Percentiles rank a stretch among this genome's conserved stretches.
phyloP scores from a whole-genome alignment of 768 basidiomycete genomes.

The Kwoniella heveanensis region DNA sequence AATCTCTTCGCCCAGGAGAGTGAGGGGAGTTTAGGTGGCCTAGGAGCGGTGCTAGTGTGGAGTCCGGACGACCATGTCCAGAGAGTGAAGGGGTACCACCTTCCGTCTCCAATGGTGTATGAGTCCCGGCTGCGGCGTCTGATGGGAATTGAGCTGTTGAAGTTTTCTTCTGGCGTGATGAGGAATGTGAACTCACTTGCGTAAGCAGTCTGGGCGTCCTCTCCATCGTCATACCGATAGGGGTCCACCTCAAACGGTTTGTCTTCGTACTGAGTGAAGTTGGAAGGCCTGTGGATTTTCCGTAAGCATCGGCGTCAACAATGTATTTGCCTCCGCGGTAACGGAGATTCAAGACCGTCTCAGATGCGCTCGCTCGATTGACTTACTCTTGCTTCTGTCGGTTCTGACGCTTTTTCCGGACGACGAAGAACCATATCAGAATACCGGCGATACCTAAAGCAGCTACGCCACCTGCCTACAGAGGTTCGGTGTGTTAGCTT shows the following conservation, averaged over 20 bases:
- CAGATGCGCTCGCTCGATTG: no score
- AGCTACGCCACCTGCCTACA: slow-evolving; percentile 12
- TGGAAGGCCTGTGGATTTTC: not conserved
- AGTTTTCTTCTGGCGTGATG: no score
- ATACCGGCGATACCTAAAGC: not conserved
- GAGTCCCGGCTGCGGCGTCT: slow-evolving; percentile 13
- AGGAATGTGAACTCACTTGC: slow-evolving; percentile 8
- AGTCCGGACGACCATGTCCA: not conserved
- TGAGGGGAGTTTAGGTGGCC: slow-evolving; percentile 2
- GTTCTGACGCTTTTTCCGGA: not conserved
- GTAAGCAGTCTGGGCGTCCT: slow-evolving; percentile 9
- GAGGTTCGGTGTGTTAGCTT: no score
- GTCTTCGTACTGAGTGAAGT: slow-evolving; percentile 2
- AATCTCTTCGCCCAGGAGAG: not conserved
- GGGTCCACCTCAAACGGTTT: slow-evolving; percentile 20
- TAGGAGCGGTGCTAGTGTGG: slow-evolving; percentile 3
- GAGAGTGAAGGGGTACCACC: not conserved
- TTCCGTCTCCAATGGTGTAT: slow-evolving; percentile 3
- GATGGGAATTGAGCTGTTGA: no score
- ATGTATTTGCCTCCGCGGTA: no score
- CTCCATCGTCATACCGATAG: not conserved
- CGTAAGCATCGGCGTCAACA: no score
- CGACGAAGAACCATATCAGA: slow-evolving; percentile 13
- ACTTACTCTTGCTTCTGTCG: slow-evolving; percentile 12
- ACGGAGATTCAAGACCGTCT: no score